These are phyloP conservation scores for Ustilago sp. DNA, from an alignment of 1,284 basidiomycete species.

Conservation along the genomic window DNA sequence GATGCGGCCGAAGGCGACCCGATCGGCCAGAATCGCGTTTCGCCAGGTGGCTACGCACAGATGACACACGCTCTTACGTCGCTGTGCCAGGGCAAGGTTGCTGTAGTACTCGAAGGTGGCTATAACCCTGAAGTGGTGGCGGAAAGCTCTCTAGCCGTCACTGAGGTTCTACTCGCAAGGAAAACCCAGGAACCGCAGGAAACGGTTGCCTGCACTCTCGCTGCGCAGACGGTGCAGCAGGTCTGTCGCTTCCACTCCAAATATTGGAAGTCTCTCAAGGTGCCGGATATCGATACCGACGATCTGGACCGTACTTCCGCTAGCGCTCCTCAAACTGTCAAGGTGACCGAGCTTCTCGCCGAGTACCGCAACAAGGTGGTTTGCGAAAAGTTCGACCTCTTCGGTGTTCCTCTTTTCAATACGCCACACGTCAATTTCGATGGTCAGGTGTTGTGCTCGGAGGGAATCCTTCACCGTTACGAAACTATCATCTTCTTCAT, in stretches of 20 bases:
- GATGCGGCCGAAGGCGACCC: conserved; percentile 94
- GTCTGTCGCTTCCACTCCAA: conserved; percentile 87
- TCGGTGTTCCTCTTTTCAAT: conserved; percentile 80
- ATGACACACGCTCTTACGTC: conserved; percentile 96
- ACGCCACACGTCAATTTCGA: conserved; percentile 79
- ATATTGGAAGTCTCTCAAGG: conserved; percentile 83
- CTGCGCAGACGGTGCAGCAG: conserved; percentile 86
- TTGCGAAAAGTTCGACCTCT: conserved; percentile 79
- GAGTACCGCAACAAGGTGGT: conserved; percentile 83
- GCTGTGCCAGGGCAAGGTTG: conserved; percentile 87
- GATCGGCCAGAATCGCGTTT: conserved; percentile 88
- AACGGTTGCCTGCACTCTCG: conserved; percentile 67
- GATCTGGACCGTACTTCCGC: conserved; percentile 21
- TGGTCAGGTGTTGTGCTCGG: conserved; percentile 87
- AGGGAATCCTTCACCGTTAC: conserved; percentile 69
- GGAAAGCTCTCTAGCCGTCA: conserved; percentile 85
- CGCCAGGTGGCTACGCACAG: conserved; percentile 94
- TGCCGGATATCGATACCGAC: conserved; percentile 30
- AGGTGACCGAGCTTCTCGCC: conserved; percentile 79
- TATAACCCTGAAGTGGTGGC: conserved; percentile 94
- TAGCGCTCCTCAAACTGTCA: conserved; percentile 16
- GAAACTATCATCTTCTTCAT: conserved; percentile 57
- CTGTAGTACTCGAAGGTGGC: conserved; percentile 96
- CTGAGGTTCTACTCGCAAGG: conserved; percentile 85
- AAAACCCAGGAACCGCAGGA: conserved; percentile 78